phyloP scores from a whole-genome alignment of 208 protist genomes.

The Angomonas desouzai region DNA sequence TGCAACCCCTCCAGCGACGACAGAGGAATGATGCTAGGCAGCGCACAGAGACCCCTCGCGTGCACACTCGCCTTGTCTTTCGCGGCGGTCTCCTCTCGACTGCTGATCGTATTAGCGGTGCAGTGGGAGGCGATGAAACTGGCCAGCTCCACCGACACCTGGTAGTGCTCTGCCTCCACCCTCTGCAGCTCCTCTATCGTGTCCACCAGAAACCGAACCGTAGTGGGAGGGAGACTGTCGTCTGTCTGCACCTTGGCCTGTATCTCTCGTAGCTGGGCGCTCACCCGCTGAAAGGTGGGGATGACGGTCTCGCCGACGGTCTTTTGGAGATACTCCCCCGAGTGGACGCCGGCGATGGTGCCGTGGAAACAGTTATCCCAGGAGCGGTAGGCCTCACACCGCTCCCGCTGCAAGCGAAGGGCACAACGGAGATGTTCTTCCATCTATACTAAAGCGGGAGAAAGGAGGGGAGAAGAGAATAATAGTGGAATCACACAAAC shows the following conservation, averaged over 20 bases:
- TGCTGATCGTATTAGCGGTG: slow-evolving; percentile 6
- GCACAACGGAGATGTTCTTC: slow-evolving; percentile 13
- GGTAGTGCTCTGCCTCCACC: slow-evolving; percentile 37
- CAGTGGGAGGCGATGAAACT: slow-evolving; percentile 29
- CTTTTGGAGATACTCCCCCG: slow-evolving; percentile 31
- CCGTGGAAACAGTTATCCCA: slow-evolving; percentile 51
- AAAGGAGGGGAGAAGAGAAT: not conserved
- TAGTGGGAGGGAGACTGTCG: not conserved
- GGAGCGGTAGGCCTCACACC: slow-evolving; percentile 54
- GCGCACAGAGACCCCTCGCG: slow-evolving; percentile 34
- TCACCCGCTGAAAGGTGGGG: slow-evolving; percentile 40
- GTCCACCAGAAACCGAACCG: slow-evolving; percentile 16
- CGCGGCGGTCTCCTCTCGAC: not conserved
- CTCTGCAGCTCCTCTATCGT: slow-evolving; percentile 38
- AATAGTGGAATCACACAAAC: not conserved
- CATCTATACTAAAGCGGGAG: not conserved
- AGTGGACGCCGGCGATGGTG: slow-evolving; percentile 40
- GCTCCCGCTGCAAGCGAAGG: slow-evolving; percentile 50
- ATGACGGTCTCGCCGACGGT: slow-evolving; percentile 39
- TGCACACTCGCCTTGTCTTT: slow-evolving; percentile 26
- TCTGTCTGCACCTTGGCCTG: slow-evolving; percentile 5
- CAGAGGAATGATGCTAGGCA: slow-evolving; percentile 25
- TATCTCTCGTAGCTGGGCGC: slow-evolving; percentile 4
- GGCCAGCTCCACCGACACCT: slow-evolving; percentile 24
- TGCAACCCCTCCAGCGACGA: slow-evolving; percentile 18